phyloP scores from a whole-genome alignment of 73 alveolate species.

The Tetrahymena elliotti region DNA sequence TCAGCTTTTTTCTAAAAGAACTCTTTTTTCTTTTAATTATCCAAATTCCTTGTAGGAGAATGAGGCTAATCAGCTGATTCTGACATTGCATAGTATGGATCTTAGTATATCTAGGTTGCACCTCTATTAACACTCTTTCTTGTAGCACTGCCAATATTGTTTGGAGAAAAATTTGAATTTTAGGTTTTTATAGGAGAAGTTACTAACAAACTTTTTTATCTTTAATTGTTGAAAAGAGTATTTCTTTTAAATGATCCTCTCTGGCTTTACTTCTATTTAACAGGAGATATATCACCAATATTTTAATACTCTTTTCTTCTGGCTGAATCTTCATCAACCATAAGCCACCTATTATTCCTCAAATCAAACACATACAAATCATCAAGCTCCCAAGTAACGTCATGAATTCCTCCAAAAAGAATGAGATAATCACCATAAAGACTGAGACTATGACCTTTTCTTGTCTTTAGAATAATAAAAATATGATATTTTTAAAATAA shows the following conservation, averaged over 20 bases:
- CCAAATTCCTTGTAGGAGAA: neutral
- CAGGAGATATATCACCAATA: neutral
- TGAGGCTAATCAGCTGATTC: neutral
- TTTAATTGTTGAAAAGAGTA: neutral
- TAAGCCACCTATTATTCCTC: slow-evolving; percentile 37
- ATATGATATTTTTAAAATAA: neutral
- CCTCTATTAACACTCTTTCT: neutral
- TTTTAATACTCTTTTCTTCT: slow-evolving; percentile 6
- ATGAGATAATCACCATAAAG: slow-evolving; percentile 26
- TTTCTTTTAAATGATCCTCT: neutral
- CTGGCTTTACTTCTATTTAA: neutral
- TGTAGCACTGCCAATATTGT: neutral
- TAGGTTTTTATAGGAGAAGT: neutral
- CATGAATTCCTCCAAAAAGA: slow-evolving; percentile 76
- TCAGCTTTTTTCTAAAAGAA: neutral
- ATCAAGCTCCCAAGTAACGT: slow-evolving; percentile 69
- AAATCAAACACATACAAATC: slow-evolving; percentile 52
- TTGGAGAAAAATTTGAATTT: neutral
- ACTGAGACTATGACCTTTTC: slow-evolving; percentile 64
- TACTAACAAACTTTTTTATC: neutral
- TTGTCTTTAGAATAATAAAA: slow-evolving; percentile 23
- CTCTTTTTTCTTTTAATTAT: neutral
- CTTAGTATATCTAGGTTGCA: neutral
- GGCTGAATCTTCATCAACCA: slow-evolving; percentile 15
- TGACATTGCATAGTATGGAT: neutral